phyloP scores from a whole-genome alignment of 1,284 basidiomycete genomes.

The Polyporus tsugae region DNA sequence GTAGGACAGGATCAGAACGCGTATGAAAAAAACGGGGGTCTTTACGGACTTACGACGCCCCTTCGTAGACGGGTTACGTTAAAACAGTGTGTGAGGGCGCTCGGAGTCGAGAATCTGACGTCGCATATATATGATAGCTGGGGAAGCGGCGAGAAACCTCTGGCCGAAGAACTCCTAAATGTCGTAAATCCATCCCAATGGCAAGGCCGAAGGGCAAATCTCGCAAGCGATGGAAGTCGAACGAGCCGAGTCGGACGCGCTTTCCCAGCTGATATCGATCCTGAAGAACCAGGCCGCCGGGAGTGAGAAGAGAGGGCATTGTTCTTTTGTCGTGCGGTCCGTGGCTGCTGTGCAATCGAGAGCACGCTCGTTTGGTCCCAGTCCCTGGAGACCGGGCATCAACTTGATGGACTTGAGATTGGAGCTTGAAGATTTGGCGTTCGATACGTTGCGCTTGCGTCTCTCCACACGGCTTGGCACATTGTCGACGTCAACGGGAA shows the following conservation, averaged over 20 bases:
- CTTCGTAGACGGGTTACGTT: neutral
- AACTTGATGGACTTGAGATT: constrained; percentile 1
- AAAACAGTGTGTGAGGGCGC: neutral
- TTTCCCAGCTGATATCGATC: neutral
- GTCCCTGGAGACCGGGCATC: neutral
- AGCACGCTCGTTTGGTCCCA: neutral
- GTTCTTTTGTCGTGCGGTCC: neutral
- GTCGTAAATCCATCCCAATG: neutral
- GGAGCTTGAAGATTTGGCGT: neutral
- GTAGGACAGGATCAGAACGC: neutral
- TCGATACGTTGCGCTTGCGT: neutral
- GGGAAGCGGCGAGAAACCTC: neutral
- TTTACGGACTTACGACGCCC: neutral
- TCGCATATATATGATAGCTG: neutral
- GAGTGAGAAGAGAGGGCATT: no score
- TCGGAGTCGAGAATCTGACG: neutral
- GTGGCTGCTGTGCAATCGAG: neutral
- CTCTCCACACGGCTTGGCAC: neutral
- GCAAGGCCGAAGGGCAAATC: neutral
- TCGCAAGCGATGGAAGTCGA: neutral
- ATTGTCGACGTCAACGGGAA: neutral
- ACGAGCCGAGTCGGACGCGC: neutral
- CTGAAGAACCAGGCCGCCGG: no score
- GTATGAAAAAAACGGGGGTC: neutral
- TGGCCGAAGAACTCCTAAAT: neutral